These are phyloP conservation scores for Chrysoporthe austroafricana DNA, from an alignment of 2,329 filamentous ascomycete genomes.

Conservation along the genomic window DNA sequence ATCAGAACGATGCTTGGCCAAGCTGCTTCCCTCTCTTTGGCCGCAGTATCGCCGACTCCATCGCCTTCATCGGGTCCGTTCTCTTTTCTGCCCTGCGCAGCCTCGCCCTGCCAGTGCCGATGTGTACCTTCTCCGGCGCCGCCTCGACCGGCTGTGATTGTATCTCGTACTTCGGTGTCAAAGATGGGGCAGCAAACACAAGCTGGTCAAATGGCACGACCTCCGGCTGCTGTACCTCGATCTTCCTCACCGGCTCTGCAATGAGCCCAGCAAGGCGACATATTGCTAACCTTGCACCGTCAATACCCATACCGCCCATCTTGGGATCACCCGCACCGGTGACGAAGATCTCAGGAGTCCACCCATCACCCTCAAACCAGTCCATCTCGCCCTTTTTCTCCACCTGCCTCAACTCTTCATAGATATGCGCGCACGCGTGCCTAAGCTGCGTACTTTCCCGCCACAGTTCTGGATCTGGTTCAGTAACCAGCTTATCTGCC, in stretches of 20 bases:
- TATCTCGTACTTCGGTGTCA: constrained; percentile 16
- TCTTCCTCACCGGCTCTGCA: constrained; percentile 29
- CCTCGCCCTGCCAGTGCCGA: constrained; percentile 15
- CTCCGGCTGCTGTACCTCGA: constrained; percentile 23
- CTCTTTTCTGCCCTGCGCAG: not conserved
- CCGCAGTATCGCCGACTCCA: constrained; percentile 21
- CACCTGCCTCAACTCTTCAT: constrained; percentile 36
- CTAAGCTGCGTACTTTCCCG: constrained; percentile 8
- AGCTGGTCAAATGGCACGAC: constrained; percentile 43
- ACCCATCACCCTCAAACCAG: constrained; percentile 37
- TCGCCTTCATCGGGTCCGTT: constrained; percentile 17
- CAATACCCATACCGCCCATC: constrained; percentile 37
- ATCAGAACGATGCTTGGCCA: constrained; percentile 25
- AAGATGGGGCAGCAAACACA: constrained; percentile 29
- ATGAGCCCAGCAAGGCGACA: constrained; percentile 40
- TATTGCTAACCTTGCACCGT: constrained; percentile 40
- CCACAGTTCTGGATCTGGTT: constrained; percentile 17
- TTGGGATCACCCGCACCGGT: constrained; percentile 41
- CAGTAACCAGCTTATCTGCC: constrained; percentile 51
- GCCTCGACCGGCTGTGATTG: constrained; percentile 24
- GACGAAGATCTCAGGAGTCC: constrained; percentile 39
- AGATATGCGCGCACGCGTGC: constrained; percentile 35
- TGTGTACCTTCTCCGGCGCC: constrained; percentile 15
- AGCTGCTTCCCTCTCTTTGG: constrained; percentile 9
- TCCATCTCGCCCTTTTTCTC: constrained; percentile 33